Conservation (phyloP, 495 filamentous ascomycete genomes). For the Penicillium lividum region DNA sequence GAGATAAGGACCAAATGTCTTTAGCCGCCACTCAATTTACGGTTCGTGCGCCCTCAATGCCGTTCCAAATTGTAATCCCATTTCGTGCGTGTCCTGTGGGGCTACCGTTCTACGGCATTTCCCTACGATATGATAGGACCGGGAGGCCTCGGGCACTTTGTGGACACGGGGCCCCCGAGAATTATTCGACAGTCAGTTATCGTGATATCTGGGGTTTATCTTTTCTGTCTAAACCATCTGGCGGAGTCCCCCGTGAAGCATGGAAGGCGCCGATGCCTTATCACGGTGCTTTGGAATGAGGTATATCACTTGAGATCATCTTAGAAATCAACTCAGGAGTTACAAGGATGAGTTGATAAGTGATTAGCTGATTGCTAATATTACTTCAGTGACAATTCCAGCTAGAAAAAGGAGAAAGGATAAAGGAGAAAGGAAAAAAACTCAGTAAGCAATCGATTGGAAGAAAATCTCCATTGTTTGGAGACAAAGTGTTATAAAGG, state of each 20-base stretch:
- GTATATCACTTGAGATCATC: background rate
- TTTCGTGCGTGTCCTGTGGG: background rate
- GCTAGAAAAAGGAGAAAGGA: too few relatives aligned
- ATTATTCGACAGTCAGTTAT: slow-evolving; percentile 16
- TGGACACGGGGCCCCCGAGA: background rate
- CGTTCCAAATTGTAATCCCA: background rate
- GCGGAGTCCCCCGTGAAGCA: slow-evolving; percentile 19
- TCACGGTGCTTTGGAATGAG: background rate
- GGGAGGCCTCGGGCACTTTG: background rate
- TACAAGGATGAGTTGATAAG: too few relatives aligned
- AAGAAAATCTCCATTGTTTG: too few relatives aligned
- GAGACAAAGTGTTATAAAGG: too few relatives aligned
- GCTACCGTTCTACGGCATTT: background rate
- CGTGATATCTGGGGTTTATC: slow-evolving; percentile 23
- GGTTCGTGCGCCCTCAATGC: background rate
- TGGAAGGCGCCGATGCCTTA: slow-evolving; percentile 26
- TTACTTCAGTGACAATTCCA: too few relatives aligned
- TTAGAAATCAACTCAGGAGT: background rate
- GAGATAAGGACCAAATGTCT: slow-evolving; percentile 11
- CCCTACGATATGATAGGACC: background rate
- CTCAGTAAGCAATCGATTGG: too few relatives aligned
- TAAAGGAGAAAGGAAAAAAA: too few relatives aligned
- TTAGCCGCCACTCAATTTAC: slow-evolving; percentile 3
- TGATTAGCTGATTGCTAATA: too few relatives aligned
- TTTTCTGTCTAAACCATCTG: slow-evolving; percentile 1